Evolutionary conservation across 1,284 basidiomycete species (phyloP).

Genomic region (Trametes hirsuta): DNA sequence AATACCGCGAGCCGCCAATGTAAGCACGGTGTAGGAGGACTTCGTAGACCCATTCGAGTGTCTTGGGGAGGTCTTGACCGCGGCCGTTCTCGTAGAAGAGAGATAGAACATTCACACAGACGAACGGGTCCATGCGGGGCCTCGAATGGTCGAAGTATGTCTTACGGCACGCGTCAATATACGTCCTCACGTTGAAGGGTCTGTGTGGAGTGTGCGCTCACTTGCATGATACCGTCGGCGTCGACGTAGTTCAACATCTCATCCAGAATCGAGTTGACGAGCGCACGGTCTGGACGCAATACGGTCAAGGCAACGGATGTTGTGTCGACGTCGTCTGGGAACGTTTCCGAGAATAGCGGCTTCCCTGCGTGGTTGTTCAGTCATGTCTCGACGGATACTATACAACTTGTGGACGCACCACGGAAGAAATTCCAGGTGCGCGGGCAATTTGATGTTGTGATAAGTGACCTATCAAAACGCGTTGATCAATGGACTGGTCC

Average conservation of each 20-base stretch:
- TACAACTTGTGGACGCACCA: conserved; percentile 30
- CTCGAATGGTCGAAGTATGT: conserved; percentile 58
- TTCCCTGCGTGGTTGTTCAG: conserved; percentile 34
- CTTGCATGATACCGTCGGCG: conserved; percentile 54
- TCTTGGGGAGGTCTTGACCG: conserved; percentile 48
- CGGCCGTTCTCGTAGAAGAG: conserved; percentile 55
- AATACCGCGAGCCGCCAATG: conserved; percentile 58
- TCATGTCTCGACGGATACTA: background rate
- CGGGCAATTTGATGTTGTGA: conserved; percentile 36
- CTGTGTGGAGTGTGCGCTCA: conserved; percentile 21
- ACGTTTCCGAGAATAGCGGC: conserved; percentile 41
- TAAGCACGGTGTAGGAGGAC: conserved; percentile 57
- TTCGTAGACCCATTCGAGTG: conserved; percentile 52
- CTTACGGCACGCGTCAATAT: conserved; percentile 29
- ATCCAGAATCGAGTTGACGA: conserved; percentile 50
- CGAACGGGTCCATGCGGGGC: conserved; percentile 56
- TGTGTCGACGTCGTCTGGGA: conserved; percentile 52
- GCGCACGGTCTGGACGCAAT: conserved; percentile 37
- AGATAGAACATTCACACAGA: conserved; percentile 53
- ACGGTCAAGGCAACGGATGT: conserved; percentile 53
- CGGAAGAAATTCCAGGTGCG: conserved; percentile 60
- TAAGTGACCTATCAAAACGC: conserved; percentile 12
- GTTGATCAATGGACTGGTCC: background rate
- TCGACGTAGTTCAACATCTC: conserved; percentile 55
- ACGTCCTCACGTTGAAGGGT: background rate